These are phyloP conservation scores for Fusarium sp. DNA, from an alignment of 2,329 filamentous ascomycete genomes.

Conservation along the genomic window DNA sequence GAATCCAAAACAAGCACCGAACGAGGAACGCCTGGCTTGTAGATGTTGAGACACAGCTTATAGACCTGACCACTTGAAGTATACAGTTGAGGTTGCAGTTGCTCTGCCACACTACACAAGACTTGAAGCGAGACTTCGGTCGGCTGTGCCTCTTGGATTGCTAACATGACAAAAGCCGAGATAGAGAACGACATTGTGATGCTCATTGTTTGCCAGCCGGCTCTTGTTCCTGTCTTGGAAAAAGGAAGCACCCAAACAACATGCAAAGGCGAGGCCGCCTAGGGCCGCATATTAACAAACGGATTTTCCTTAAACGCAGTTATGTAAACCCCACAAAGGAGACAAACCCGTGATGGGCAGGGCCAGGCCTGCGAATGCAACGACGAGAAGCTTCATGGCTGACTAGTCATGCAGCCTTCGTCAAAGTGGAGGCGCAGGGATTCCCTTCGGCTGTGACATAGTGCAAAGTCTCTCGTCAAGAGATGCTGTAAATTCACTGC, in stretches of 20 bases:
- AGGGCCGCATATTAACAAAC: slow-evolving; percentile 23
- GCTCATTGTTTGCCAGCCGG: slow-evolving; percentile 31
- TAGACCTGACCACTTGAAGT: background rate
- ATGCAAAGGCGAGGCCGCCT: slow-evolving; percentile 13
- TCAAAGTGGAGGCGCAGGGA: slow-evolving; percentile 11
- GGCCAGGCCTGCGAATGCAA: slow-evolving; percentile 36
- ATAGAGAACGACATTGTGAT: background rate
- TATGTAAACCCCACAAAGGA: slow-evolving; percentile 8
- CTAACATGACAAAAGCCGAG: slow-evolving; percentile 11
- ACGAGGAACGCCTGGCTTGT: slow-evolving; percentile 4
- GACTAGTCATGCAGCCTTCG: slow-evolving; percentile 1
- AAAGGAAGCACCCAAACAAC: slow-evolving; percentile 6
- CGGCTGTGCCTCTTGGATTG: slow-evolving; percentile 8
- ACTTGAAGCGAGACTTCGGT: slow-evolving; percentile 30
- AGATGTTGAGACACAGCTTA: slow-evolving; percentile 10
- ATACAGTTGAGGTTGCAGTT: slow-evolving; percentile 7
- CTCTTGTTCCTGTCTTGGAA: slow-evolving; percentile 17
- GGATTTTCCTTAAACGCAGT: slow-evolving; percentile 12
- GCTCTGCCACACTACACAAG: slow-evolving; percentile 14
- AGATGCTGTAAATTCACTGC: slow-evolving; percentile 23
- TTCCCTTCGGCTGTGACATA: slow-evolving; percentile 32
- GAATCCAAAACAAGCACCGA: slow-evolving; percentile 24
- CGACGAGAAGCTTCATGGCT: background rate
- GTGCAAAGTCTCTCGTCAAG: slow-evolving; percentile 36
- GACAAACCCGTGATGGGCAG: slow-evolving; percentile 34